A percentile compares a stretch with the other conserved stretches of the same genome.
phyloP scores from a whole-genome alignment of 495 filamentous ascomycete genomes.

The Tuber aestivum region DNA sequence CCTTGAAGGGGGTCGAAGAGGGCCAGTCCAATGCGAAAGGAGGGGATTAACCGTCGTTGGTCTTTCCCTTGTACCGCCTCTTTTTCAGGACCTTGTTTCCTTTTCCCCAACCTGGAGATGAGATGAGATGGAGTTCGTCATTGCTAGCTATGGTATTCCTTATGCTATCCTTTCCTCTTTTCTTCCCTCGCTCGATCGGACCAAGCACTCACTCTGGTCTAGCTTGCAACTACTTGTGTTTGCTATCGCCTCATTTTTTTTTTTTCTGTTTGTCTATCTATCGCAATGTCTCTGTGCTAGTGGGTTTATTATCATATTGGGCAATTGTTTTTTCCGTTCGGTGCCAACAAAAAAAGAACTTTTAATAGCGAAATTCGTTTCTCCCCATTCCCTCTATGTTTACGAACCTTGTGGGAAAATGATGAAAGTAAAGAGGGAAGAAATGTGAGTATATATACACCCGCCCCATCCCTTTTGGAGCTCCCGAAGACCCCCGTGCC shows the following conservation, averaged over 20 bases:
- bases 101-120: background rate
- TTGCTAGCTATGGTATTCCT: background rate
- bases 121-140: background rate
- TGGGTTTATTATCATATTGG: background rate
- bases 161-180: background rate
- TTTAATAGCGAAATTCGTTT: background rate
- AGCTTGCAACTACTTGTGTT: background rate
- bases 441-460: background rate
- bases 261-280: background rate
- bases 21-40: background rate
- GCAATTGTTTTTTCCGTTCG: background rate
- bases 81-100: slow-evolving; percentile 2
- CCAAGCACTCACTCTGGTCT: background rate
- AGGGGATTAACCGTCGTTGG: background rate
- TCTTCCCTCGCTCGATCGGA: background rate
- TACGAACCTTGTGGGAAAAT: background rate
- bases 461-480: background rate
- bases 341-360: background rate
- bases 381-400: background rate
- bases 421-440: background rate
- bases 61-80: slow-evolving; percentile 2
- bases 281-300: background rate
- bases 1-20: slow-evolving; percentile 5
- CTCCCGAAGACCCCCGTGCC: background rate
- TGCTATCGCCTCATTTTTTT: background rate